Base-by-base conservation (phyloP, 2,329 filamentous ascomycete species). In the Teratosphaeria gauchensis region DNA sequence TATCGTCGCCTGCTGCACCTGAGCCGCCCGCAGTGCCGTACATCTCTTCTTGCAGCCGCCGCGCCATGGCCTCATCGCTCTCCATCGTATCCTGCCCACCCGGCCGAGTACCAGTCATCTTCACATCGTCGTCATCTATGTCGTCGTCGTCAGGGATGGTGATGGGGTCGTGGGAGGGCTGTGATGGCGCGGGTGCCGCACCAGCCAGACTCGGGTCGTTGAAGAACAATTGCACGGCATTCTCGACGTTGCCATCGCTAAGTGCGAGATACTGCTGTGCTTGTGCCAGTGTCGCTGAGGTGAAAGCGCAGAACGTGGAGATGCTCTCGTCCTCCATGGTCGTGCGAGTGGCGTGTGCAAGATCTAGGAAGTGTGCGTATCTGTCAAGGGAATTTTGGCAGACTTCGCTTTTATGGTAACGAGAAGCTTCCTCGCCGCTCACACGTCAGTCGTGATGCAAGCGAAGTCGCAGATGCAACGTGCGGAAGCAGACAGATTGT, bases 41-140 rank as follows among this genome's bases (percentile, higher is more conserved):
- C 70, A 96, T 82, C 74, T 99, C 91, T 69, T 99, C 89, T 72
- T 99, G 94, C 60, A 99, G 74, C 59, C 89, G 84, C 72, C 92
- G 84, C 6, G 94, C 94, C 85, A 97, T 92, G 51, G 89, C 92
- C 56, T 90, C 92, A 69, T 99, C 94, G 68, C 96, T 91, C 63
- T 96, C 92, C 80, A 74, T 58, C 28, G 66, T 61, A 12, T 61
- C 61, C 1, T 61, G 61, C 16, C 53, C 62, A 3, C 9, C 63
- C n/a, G 68, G 59, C 31, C 56, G 56, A 42, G 68, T 69, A 21
- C 63, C 66, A 5, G 58, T 61, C 38, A 65, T 63, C 58, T 66
- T 59, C 51, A 67, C 61, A 54, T 68, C 55, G 62, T 75, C 73
- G 56, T 76, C 73, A 58, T 73, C 69, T 54, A 78, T 82, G 38